Evolutionary conservation across 2,329 filamentous ascomycete species (phyloP).

Genomic region (Scorias spongiosa): DNA sequence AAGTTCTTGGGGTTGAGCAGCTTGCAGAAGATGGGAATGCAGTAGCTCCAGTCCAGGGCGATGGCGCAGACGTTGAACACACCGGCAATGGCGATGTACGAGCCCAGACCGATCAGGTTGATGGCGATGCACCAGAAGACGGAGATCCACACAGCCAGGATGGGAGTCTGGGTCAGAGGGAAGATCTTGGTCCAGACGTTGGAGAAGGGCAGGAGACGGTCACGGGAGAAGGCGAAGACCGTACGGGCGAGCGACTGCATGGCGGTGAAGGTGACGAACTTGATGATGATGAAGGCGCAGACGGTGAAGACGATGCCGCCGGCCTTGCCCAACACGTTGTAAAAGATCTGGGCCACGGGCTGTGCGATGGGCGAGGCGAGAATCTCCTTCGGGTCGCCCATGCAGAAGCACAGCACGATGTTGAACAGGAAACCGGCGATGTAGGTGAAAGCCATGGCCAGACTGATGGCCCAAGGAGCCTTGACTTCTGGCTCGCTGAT

Average conservation of each 20-base stretch:
- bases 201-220: conserved; percentile 34
- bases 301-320: conserved; percentile 41
- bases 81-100: conserved; percentile 36
- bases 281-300: conserved; percentile 42
- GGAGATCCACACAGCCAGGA: conserved; percentile 42
- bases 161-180: conserved; percentile 34
- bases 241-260: conserved; percentile 39
- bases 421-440: conserved; percentile 41
- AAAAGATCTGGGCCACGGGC: conserved; percentile 43
- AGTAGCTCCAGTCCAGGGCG: conserved; percentile 40
- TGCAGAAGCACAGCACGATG: conserved; percentile 43
- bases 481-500: conserved; percentile 36
- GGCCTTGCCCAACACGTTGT: conserved; percentile 39
- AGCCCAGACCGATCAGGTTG: conserved; percentile 44
- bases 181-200: conserved; percentile 36
- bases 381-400: conserved; percentile 36
- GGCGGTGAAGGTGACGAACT: conserved; percentile 44
- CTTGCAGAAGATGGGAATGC: conserved; percentile 41
- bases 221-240: conserved; percentile 41
- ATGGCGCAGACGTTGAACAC: conserved; percentile 42
- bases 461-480: conserved; percentile 40
- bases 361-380: conserved; percentile 33
- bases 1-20: conserved; percentile 30
- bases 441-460: conserved; percentile 42
- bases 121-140: conserved; percentile 40